Evolutionary conservation across 192 early-diverging fungal species (phyloP).

Genomic region (Dispira parvispora): DNA sequence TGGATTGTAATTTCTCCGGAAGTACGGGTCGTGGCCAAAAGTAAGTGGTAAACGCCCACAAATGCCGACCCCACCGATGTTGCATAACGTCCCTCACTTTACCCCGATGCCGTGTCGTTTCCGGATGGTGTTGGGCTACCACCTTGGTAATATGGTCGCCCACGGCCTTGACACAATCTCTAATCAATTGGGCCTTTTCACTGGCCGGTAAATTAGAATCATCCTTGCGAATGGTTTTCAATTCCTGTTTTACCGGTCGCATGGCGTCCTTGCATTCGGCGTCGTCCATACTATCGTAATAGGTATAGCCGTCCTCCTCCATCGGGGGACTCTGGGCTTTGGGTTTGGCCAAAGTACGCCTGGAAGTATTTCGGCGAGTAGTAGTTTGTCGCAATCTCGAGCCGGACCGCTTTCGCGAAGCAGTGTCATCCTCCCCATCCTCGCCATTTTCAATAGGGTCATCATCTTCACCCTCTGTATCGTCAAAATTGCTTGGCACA

Average conservation of each 20-base stretch:
- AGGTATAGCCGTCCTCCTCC: constrained; percentile 24
- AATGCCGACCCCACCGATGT: constrained; percentile 27
- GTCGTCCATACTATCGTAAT: constrained; percentile 34
- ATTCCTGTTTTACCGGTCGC: constrained; percentile 40
- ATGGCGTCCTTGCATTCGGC: constrained; percentile 47
- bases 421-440: not conserved
- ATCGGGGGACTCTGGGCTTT: constrained; percentile 13
- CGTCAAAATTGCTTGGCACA: no score
- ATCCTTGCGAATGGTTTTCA: constrained; percentile 37
- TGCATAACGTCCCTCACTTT: constrained; percentile 15
- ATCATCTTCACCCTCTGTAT: no score
- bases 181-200: constrained; percentile 33
- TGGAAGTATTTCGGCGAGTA: constrained; percentile 14
- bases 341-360: constrained; percentile 1
- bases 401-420: constrained; percentile 17
- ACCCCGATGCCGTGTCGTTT: constrained; percentile 18
- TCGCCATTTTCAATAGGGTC: no score
- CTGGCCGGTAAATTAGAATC: constrained; percentile 29
- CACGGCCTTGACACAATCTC: constrained; percentile 35
- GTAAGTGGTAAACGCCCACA: constrained; percentile 53
- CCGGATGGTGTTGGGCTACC: constrained; percentile 15
- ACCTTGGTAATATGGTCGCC: constrained; percentile 29
- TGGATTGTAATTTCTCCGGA: constrained; percentile 23
- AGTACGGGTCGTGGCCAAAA: constrained; percentile 47
- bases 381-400: constrained; percentile 18